Base-by-base conservation (phyloP, 208 protist genomes). In the Trypanosoma rangeli region DNA sequence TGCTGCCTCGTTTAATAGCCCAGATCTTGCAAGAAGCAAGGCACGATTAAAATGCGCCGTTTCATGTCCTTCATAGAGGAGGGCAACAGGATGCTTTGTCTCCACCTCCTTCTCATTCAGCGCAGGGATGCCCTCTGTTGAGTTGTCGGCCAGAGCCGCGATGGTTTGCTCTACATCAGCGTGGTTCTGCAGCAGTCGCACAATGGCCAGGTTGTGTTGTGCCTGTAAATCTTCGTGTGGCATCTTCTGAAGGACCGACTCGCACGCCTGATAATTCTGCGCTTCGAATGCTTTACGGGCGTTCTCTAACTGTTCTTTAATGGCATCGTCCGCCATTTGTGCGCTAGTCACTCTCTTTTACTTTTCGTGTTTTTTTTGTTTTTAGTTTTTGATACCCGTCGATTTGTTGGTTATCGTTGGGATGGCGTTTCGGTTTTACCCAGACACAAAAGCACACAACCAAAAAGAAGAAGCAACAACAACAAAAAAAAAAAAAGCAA, bases 51-150 rank as follows among this genome's bases (percentile, higher is more conserved):
- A 90, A 26, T 93, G 55, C 7, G 83, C 83, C 35, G 87, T 87
- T 58, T 96, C 87, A 63, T 94, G 83, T 35, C 91, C 91, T 58
- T 94, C 88, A 70, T 94, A 96, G 53, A 82, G 76, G 8, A 96
- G 66, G 22, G 77, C 64, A 31, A 90, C 72, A 10, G 33, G 22
- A 18, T 54, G 59, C 16, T 65, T 63, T 7, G 42, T 26, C 8
- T 26, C 49, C 22, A 69, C 39, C 22, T 78, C 69, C 64, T 73
- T 79, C 48, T 74, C 66, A 49, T 68, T 58, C 37, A 58, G 62
- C 56, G 64, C 18, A 61, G 68, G 64, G 44, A 67, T 3, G 49
- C 67, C 16, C 68, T 79, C 67, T 81, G 68, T 5, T 57, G 77
- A 31, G 63, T 50, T 62, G 80, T 75, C 60, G 4, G 53, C 68